Base-by-base conservation (phyloP, 805 yeast species). In the Wickerhamiella bombiphila region DNA sequence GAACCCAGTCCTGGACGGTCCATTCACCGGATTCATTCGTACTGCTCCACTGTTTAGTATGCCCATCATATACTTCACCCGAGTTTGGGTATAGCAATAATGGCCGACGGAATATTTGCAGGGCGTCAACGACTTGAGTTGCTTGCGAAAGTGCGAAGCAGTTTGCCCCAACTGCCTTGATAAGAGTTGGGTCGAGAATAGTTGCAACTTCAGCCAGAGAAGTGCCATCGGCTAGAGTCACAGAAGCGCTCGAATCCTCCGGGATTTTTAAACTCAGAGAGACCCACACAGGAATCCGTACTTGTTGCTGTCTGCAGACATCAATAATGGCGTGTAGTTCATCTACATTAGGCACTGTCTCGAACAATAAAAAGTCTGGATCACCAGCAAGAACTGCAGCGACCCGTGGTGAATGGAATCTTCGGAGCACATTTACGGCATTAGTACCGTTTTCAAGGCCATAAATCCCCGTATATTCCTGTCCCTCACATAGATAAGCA, bases 401-500 rank as follows among this genome's bases (percentile, higher is more conserved):
- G 7, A 70, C 55, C 41, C 73, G 56, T 6, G 66, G 68, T 3
- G 45, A 35, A 52, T 79, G 82, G 58, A 76, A 78, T 15, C 58
- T 55, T 5, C 49, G 52, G 38, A 80, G 48, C 32, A 60, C 61
- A 13, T 57, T 58, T 7, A 54, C 52, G 2, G 58, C 51, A 5
- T 55, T 59, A 19, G 54, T 60, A n/a, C 14, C 11, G n/a, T n/a
- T n/a, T n/a, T n/a, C n/a, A n/a, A n/a, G n/a, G 8, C 63, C 65
- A 52, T 79, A 80, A 36, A 73, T 64, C 1, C 93, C 93, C 3
- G 76, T 71, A 48, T 76, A 81, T 49, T 81, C 94, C 0, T 77
- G 65, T 0, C 85, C 83, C 44, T 72, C 65, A 21, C 77, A 72
- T 26, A 77, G 51, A 45, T 58, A 72, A 0, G 86, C 80, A 1